Conservation (phyloP, 2,329 filamentous ascomycete genomes). For the Ophiosphaerella narmari region DNA sequence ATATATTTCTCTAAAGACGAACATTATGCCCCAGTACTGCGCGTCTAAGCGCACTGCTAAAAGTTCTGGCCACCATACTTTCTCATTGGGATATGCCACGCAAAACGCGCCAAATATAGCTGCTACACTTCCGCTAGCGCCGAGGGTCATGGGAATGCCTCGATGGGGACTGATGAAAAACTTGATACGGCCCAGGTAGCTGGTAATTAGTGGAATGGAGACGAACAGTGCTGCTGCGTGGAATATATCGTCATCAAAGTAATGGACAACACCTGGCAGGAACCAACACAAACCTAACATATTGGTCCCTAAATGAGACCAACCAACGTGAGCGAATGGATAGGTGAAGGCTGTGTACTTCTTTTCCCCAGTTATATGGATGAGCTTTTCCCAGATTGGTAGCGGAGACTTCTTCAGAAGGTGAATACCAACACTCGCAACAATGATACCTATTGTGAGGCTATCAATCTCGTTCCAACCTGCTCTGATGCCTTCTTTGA, state of each 20-base stretch:
- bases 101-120: conserved; percentile 13
- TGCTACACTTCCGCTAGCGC: conserved; percentile 6
- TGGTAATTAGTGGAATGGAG: conserved; percentile 13
- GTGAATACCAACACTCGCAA: conserved; percentile 8
- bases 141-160: conserved; percentile 7
- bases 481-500: conserved; percentile 12
- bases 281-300: conserved; percentile 12
- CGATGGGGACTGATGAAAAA: conserved; percentile 1
- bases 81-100: conserved; percentile 16
- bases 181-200: conserved; percentile 11
- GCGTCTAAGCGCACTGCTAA: conserved; percentile 12
- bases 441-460: conserved; percentile 15
- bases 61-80: conserved; percentile 11
- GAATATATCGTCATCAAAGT: conserved; percentile 16
- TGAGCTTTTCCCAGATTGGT: conserved; percentile 11
- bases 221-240: conserved; percentile 12
- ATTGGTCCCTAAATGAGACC: conserved; percentile 7
- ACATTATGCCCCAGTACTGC: conserved; percentile 10
- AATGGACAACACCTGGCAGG: conserved; percentile 15
- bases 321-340: conserved; percentile 8
- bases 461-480: conserved; percentile 18
- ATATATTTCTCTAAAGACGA: conserved; percentile 5
- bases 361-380: conserved; percentile 13
- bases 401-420: conserved; percentile 9
- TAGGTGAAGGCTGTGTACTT: conserved; percentile 20